phyloP scores from a whole-genome alignment of 2,329 filamentous ascomycete species.

The Penicillium decumbens region DNA sequence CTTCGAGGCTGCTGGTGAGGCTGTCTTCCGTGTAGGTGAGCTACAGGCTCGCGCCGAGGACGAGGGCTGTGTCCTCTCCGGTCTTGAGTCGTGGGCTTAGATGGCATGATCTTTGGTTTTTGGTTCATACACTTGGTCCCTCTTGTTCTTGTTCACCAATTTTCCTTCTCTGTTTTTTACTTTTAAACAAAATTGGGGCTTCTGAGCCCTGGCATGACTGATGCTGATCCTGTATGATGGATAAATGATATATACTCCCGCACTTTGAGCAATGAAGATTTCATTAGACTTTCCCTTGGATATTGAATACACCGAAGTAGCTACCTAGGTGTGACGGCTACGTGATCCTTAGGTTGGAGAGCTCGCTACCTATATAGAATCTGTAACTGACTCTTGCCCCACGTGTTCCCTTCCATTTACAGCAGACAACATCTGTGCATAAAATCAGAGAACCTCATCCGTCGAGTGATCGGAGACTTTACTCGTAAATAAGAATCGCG shows the following conservation, averaged over 20 bases:
- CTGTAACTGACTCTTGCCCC: not conserved
- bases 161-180: conserved; percentile 9
- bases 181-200: conserved; percentile 8
- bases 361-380: not conserved
- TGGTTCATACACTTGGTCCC: conserved; percentile 1
- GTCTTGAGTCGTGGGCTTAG: conserved; percentile 49
- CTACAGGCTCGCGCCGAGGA: conserved; percentile 56
- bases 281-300: not conserved
- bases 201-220: conserved; percentile 16
- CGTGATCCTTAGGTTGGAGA: not conserved
- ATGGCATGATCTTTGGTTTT: conserved; percentile 13
- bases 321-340: not conserved
- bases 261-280: conserved; percentile 10
- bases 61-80: conserved; percentile 60
- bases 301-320: not conserved
- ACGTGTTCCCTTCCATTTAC: not conserved
- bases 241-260: conserved; percentile 20
- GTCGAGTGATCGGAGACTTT: not conserved
- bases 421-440: not conserved
- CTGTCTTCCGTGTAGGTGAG: conserved; percentile 69
- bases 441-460: not conserved
- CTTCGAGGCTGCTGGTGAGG: conserved; percentile 67
- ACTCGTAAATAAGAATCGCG: not conserved
- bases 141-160: conserved; percentile 6
- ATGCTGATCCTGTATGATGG: conserved; percentile 21